Conservation (phyloP, 1,139 yeast species). For the Blastobotrys ciferrii region DNA sequence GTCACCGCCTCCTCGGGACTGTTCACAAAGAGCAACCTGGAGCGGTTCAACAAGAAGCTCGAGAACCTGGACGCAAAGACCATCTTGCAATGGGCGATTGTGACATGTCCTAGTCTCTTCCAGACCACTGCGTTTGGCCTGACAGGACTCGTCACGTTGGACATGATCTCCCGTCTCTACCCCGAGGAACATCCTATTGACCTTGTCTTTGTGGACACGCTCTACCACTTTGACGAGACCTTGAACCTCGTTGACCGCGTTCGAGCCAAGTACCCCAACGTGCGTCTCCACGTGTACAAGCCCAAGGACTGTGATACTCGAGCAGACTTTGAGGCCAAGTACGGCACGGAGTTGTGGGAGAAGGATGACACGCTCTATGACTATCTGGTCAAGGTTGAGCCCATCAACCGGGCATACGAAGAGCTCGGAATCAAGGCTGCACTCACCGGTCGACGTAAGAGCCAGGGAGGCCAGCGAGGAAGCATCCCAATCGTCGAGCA, state of each 20-base stretch:
- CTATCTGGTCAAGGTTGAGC: slow-evolving; percentile 87
- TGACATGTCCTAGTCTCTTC: slow-evolving; percentile 74
- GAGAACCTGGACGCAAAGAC: slow-evolving; percentile 61
- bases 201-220: slow-evolving; percentile 81
- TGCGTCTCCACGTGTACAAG: slow-evolving; percentile 57
- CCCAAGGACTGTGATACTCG: slow-evolving; percentile 61
- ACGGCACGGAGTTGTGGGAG: slow-evolving; percentile 85
- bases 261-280: slow-evolving; percentile 53
- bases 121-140: slow-evolving; percentile 97
- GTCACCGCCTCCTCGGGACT: not conserved
- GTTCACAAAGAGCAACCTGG: slow-evolving; percentile 31
- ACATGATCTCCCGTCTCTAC: slow-evolving; percentile 65
- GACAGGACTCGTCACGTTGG: slow-evolving; percentile 85
- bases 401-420: slow-evolving; percentile 79
- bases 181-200: slow-evolving; percentile 52
- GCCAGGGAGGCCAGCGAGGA: slow-evolving; percentile 86
- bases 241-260: slow-evolving; percentile 66
- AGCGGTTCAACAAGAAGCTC: slow-evolving; percentile 56
- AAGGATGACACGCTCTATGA: slow-evolving; percentile 79
- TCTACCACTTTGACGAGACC: slow-evolving; percentile 93
- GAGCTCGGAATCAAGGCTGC: slow-evolving; percentile 75
- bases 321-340: slow-evolving; percentile 59
- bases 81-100: slow-evolving; percentile 75
- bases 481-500: slow-evolving; percentile 79
- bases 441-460: slow-evolving; percentile 85